Evolutionary conservation across 176 grass and related monocot genomes (phyloP), one percentile per base, ranked within the genome.

Genomic region (Avena sativa): DNA sequence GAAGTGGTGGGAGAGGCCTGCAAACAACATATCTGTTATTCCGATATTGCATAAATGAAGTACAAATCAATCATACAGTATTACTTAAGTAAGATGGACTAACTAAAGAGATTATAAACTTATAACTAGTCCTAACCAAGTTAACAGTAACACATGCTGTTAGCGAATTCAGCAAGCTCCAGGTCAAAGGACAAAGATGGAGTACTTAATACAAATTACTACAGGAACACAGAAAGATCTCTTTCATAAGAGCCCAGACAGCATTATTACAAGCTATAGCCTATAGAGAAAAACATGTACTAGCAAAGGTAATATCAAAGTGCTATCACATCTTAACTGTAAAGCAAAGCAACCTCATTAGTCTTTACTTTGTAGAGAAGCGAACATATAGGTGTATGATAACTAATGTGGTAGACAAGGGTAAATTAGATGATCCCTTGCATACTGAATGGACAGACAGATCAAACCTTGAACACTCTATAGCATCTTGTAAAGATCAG

Each of bases 1-100:
- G 94, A 66, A 93, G 81, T 58, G 97, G 97, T 38, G 97, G 97
- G 85, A 97, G 91, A 83, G 97, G 97, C 44, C 97, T 99, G 85
- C 64, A 81, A 77, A 81, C 68, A 65, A 11, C 34, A 84, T 58
- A 72, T 5, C 12, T 84, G 19, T 63, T 70, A 51, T 50, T 25
- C 21, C 12, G 13, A 5, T 30, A 51, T 75, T 76, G 72, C 46
- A 88, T 55, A 84, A 87, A 50, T 28, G 3, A 72, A 63, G 14
- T 61, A 1, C 1, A 85, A 9, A 67, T 26, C 47, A 50, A 68
- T 52, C 68, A 0, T 28, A 6, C 61, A 15, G 19, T 28, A 84
- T 52, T 52, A 51, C 30, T 40, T 5, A 81, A 76, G 32, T 60
- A 5, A 9, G 25, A 80, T 84, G 26, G 30, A 30, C 11, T 3